Evolutionary conservation across 2,329 filamentous ascomycete genomes (phyloP).

Genomic region (Ambrosiella xylebori): DNA sequence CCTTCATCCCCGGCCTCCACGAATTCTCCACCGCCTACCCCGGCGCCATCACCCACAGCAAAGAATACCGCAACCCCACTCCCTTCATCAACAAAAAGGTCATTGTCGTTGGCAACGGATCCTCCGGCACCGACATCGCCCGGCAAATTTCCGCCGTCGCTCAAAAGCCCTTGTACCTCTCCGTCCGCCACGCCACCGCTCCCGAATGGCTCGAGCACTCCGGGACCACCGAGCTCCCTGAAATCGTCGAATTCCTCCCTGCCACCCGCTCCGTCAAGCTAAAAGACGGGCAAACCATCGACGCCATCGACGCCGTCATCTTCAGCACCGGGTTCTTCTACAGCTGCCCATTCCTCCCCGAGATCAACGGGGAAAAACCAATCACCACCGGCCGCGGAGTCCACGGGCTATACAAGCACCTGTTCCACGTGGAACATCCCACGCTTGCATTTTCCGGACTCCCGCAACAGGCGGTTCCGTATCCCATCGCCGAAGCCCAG

Average conservation of each 20-base stretch:
- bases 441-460: constrained; percentile 63
- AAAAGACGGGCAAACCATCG: constrained; percentile 45
- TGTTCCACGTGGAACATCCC: constrained; percentile 60
- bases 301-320: constrained; percentile 55
- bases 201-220: constrained; percentile 28
- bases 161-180: constrained; percentile 44
- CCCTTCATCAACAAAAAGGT: constrained; percentile 54
- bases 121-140: constrained; percentile 71
- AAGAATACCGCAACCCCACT: constrained; percentile 54
- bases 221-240: constrained; percentile 33
- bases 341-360: constrained; percentile 53
- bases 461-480: constrained; percentile 74
- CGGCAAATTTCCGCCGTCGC: constrained; percentile 51
- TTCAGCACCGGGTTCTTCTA: constrained; percentile 89
- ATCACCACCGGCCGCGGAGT: constrained; percentile 54
- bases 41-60: constrained; percentile 52
- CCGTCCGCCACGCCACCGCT: constrained; percentile 34
- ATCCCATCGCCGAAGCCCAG: constrained; percentile 64
- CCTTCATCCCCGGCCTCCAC: constrained; percentile 40
- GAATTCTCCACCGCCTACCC: constrained; percentile 44
- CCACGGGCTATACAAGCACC: constrained; percentile 57
- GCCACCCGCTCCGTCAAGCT: constrained; percentile 46
- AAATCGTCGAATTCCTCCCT: constrained; percentile 40
- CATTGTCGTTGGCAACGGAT: constrained; percentile 67
- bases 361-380: constrained; percentile 26